Evolutionary conservation across 495 filamentous ascomycete genomes (phyloP).

Genomic region (Astrocystis sublimbata): DNA sequence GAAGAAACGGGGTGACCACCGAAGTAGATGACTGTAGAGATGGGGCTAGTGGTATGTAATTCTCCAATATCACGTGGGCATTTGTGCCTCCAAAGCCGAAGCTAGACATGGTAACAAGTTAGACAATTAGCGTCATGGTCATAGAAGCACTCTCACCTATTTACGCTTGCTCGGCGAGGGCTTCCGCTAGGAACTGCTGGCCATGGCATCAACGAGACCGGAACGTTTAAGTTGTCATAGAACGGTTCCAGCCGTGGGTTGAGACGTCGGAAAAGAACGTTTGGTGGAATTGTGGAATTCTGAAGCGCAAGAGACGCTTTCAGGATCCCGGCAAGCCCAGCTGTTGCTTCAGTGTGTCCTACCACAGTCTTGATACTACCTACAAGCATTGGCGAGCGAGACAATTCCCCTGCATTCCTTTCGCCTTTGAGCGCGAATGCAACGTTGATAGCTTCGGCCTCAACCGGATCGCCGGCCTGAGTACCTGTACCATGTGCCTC

Average conservation of each 20-base stretch:
- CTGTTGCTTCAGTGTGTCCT: conserved; percentile 55
- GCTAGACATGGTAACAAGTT: no score
- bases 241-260: conserved; percentile 50
- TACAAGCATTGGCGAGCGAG: conserved; percentile 35
- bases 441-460: conserved; percentile 25
- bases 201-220: not conserved
- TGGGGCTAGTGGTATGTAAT: not conserved
- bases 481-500: conserved; percentile 52
- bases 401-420: conserved; percentile 27
- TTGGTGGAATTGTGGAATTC: conserved; percentile 56
- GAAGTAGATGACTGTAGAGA: no score
- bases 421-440: not conserved
- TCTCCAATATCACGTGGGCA: conserved; percentile 6
- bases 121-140: conserved; percentile 49
- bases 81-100: conserved; percentile 53
- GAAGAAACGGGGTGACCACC: no score
- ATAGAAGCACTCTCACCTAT: conserved; percentile 38
- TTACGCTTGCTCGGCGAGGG: conserved; percentile 57
- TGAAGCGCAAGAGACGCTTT: conserved; percentile 59
- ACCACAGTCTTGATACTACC: conserved; percentile 60
- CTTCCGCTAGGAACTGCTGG: not conserved
- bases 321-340: conserved; percentile 57
- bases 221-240: conserved; percentile 40
- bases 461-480: conserved; percentile 44
- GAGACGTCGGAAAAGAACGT: conserved; percentile 54